These are phyloP conservation scores for Hamamelis virginiana DNA, from an alignment of 164 flowering plant species.

Conservation along the genomic window DNA sequence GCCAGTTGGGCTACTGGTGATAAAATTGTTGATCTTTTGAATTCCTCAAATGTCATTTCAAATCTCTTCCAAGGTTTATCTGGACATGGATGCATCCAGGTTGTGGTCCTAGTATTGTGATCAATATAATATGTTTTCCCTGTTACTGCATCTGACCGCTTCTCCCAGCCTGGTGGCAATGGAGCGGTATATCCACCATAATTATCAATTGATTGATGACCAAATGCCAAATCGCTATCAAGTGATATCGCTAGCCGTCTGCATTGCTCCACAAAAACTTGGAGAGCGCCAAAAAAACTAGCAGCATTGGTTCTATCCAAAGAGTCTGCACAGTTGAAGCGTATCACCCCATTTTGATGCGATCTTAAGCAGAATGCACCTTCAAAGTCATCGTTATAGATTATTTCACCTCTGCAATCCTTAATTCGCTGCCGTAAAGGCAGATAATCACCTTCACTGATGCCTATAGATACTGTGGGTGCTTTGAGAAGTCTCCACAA, in stretches of 20 bases:
- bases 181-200: slow-evolving; percentile 83
- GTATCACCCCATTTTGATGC: slow-evolving; percentile 93
- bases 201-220: slow-evolving; percentile 54
- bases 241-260: slow-evolving; percentile 84
- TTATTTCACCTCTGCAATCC: slow-evolving; percentile 82
- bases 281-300: slow-evolving; percentile 92
- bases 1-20: slow-evolving; percentile 84
- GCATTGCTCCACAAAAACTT: slow-evolving; percentile 95
- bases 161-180: slow-evolving; percentile 98
- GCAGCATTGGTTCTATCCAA: slow-evolving; percentile 99
- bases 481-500: slow-evolving; percentile 82
- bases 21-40: slow-evolving; percentile 83
- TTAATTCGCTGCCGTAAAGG: slow-evolving; percentile 61
- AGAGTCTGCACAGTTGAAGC: slow-evolving; percentile 98
- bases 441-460: slow-evolving; percentile 90
- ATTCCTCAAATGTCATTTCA: slow-evolving; percentile 95
- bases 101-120: slow-evolving; percentile 95
- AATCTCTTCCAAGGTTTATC: slow-evolving; percentile 81
- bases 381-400: slow-evolving; percentile 57
- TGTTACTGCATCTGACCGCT: slow-evolving; percentile 88
- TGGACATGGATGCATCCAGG: slow-evolving; percentile 98
- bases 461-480: slow-evolving; percentile 70
- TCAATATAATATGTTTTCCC: slow-evolving; percentile 91
- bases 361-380: slow-evolving; percentile 92
- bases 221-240: slow-evolving; percentile 63